Base-by-base conservation (phyloP, 805 yeast species). In the Starmera quercuum region DNA sequence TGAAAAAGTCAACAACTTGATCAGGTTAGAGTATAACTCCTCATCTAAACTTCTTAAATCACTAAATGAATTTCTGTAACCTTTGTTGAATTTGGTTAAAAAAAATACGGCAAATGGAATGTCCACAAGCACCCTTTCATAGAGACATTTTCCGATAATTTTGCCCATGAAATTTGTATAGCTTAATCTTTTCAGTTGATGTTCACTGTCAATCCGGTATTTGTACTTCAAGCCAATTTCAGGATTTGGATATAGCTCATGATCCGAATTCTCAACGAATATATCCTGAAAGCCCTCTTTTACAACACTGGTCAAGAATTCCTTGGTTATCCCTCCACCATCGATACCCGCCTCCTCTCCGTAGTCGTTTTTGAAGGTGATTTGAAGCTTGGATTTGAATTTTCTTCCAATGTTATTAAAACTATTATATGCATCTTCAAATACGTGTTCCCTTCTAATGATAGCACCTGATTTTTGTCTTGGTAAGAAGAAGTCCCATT, bases 291-390 rank as follows among this genome's bases (percentile, higher is more conserved):
- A 84, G 0, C 83, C 88, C 41, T 82, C 84, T 4, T 61, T 63
- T 3, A 80, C 73, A 1, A 86, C 77, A 32, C 80, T 65, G 3
- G 90, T 86, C 35, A 90, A 59, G 41, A 92, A 77, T 49, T 90
- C 98, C 53, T 90, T 88, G 0, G 97, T 88, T 17, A 90, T 64
- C 2, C 98, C 98, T 10, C 97, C 98, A 7, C 98, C 98, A 55
- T 90, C 98, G 28, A 90, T 81, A 1, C 98, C 98, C 0, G 79
- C 86, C 53, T 90, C 97, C 12, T 61, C 63, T 2, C 88, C 95
- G 58, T 78, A 74, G 36, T 81, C 72, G 47, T 84, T 83, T 24
- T 63, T 62, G 50, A 92, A 87, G 12, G 68, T 68, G 2, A 92
- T 86, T 1, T 71, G 61, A 8, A 88, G 54, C 23, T 64, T 66